Base-by-base conservation (phyloP, 164 flowering plant genomes). In the Piper longum region DNA sequence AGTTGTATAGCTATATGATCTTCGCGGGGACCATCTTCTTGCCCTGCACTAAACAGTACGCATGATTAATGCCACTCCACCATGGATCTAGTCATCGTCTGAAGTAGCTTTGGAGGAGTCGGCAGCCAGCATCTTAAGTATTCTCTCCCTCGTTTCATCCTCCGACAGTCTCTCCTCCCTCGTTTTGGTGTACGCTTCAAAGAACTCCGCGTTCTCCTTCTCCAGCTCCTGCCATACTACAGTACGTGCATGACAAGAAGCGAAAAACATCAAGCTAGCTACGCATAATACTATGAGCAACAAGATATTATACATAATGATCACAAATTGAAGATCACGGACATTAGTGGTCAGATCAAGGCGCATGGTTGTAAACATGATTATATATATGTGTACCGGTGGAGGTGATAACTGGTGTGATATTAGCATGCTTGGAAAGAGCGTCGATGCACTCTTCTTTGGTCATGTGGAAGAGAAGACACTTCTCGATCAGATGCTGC, bases 161-260 rank as follows among this genome's bases (percentile, higher is more conserved):
- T 78, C 71, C 5, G 85, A 74, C 59, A 60, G 67, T 43, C 65
- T 61, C 12, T 72, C 72, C 51, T 70, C 76, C 67, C 70, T 76
- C 62, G 62, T 71, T 60, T 65, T 76, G 9, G 57, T 13, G 66
- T 91, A 91, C 4, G 79, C 81, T 61, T 86, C 85, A 54, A 91
- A 91, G 79, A 91, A 91, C 62, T 83, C 87, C 70, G 71, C 84
- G 86, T 91, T 91, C 84, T 83, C 96, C 59, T 88, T 91, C 82
- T 88, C 96, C 54, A 91, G 67, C 68, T 88, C 98, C 57, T 86
- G 80, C 98, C 98, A 91, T 64, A 91, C 98, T 91, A 66, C 72
- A 63, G 45, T 7, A 57, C 17, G 3, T 26, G 19, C 3, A 5
- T 6, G 14, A 48, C 52, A 5, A 48, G 11, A 12, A 12, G 14